Base-by-base conservation (phyloP, 768 basidiomycete genomes). In the Mycena leptocephala region DNA sequence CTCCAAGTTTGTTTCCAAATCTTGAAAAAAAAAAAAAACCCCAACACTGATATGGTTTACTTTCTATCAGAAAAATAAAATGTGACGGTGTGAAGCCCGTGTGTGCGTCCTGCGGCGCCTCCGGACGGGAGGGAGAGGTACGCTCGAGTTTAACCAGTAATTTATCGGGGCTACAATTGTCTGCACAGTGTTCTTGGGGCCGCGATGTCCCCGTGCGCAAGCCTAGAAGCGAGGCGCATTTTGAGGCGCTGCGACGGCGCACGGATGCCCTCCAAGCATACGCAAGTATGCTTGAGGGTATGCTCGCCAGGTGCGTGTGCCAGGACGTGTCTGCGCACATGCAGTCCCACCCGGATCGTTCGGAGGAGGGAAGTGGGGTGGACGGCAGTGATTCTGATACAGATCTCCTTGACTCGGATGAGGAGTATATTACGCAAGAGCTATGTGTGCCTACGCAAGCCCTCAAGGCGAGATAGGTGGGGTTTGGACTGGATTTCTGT, bases 61-160 rank as follows among this genome's bases (percentile, higher is more conserved):
- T 46, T 18, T n/a, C 18, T 2, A n/a, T 16, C 39, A 79, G 78
- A 41, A 79, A 79, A 22, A 71, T 73, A 3, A 76, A 75, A 66
- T 79, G 78, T n/a, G 75, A 79, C 55, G 78, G 76, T 4, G 66
- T 59, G n/a, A 74, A 74, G 24, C 78, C 78, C 0, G 59, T 72
- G 5, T 79, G 78, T n/a, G 72, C 68, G 6, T 69, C 78, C 1
- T 79, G 78, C n/a, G 53, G 9, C 20, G 58, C 53, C 11, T 75
- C 65, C 35, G 75, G 75, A 11, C 32, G 78, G 48, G 66, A 55
- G 4, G 41, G 37, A 0, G 78, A 79, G 35, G 77, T 76, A 43
- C 11, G 53, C 28, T 18, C 0, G 26, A n/a, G 18, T 20, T 8
- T 7, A 11, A 7, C 16, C 8, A 26, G 16, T 22, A 22, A 3